Percentiles rank a stretch among this genome's conserved stretches.
These are phyloP conservation scores for Biscogniauxia sp. DNA, from an alignment of 2,329 filamentous ascomycete species.

Conservation along the genomic window DNA sequence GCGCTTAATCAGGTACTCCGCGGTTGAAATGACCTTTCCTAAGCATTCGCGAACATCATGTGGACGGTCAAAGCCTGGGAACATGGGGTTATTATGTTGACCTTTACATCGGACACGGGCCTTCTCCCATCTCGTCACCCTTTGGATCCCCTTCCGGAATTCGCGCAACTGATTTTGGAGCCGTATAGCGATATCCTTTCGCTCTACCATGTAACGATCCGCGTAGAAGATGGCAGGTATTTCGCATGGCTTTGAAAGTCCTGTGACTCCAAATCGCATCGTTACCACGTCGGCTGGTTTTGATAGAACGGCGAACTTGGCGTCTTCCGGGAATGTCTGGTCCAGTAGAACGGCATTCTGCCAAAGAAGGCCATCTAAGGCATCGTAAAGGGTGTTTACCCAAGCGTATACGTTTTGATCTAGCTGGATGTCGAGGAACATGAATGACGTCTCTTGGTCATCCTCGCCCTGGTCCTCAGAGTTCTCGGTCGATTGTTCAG, in stretches of 20 bases:
- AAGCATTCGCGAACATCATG: slow-evolving; percentile 28
- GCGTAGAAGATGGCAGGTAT: slow-evolving; percentile 53
- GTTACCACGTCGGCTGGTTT: slow-evolving; percentile 50
- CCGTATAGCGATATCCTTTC: slow-evolving; percentile 44
- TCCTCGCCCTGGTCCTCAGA: slow-evolving; percentile 30
- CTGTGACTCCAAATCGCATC: slow-evolving; percentile 44
- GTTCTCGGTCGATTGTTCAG: slow-evolving; percentile 8
- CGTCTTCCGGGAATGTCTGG: slow-evolving; percentile 32
- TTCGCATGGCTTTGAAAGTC: slow-evolving; percentile 43
- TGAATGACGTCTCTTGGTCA: slow-evolving; percentile 38
- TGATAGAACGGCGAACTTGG: slow-evolving; percentile 44
- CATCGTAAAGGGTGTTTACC: slow-evolving; percentile 46
- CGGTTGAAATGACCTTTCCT: slow-evolving; percentile 22
- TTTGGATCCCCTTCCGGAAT: slow-evolving; percentile 24
- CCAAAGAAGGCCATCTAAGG: slow-evolving; percentile 50
- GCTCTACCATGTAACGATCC: slow-evolving; percentile 49
- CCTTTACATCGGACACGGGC: slow-evolving; percentile 21
- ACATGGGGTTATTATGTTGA: slow-evolving; percentile 18
- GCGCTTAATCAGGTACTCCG: slow-evolving; percentile 21
- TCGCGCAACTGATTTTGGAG: slow-evolving; percentile 38
- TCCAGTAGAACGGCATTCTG: slow-evolving; percentile 39
- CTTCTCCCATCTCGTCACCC: slow-evolving; percentile 17
- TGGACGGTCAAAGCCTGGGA: slow-evolving; percentile 19
- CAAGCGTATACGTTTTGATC: slow-evolving; percentile 35
- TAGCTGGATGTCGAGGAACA: slow-evolving; percentile 42